phyloP scores from a whole-genome alignment of 768 basidiomycete genomes.

The Lentinula sp. region DNA sequence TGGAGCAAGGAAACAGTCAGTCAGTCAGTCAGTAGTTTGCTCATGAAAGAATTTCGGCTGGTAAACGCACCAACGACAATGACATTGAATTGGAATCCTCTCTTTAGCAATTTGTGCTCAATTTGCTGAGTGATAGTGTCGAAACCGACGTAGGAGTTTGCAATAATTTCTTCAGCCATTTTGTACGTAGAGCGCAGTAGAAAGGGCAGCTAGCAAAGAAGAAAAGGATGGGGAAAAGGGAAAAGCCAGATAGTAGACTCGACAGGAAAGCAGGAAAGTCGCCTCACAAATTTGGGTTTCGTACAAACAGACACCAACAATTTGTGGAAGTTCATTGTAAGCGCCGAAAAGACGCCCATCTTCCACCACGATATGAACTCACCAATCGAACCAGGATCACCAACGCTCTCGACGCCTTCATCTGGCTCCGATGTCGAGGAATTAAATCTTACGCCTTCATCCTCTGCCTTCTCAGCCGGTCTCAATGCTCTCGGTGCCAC shows the following conservation, averaged over 20 bases:
- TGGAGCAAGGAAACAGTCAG: background rate
- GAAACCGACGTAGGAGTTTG: constrained; percentile 93
- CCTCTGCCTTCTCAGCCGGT: background rate
- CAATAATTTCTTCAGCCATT: constrained; percentile 73
- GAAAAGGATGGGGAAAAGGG: background rate
- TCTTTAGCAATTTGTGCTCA: constrained; percentile 98
- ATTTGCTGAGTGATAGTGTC: constrained; percentile 97
- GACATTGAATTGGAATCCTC: constrained; percentile 99
- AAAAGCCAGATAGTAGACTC: background rate
- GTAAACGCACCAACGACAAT: constrained; percentile 82
- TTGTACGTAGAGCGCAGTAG: background rate
- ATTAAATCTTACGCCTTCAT: background rate
- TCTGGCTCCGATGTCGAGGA: constrained; percentile 1
- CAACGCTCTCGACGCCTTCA: constrained; percentile 1
- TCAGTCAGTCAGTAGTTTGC: background rate
- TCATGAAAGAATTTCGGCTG: background rate
- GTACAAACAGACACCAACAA: background rate
- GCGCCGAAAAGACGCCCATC: background rate
- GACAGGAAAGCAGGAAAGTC: background rate
- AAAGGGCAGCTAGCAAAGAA: too few species aligned
- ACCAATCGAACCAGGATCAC: constrained; percentile 4
- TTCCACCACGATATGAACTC: background rate
- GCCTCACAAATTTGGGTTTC: constrained; percentile 3
- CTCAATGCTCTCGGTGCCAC: background rate
- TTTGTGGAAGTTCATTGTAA: background rate